Evolutionary conservation across 2,329 filamentous ascomycete species (phyloP).

Genomic region (Metarhizium brunneum): DNA sequence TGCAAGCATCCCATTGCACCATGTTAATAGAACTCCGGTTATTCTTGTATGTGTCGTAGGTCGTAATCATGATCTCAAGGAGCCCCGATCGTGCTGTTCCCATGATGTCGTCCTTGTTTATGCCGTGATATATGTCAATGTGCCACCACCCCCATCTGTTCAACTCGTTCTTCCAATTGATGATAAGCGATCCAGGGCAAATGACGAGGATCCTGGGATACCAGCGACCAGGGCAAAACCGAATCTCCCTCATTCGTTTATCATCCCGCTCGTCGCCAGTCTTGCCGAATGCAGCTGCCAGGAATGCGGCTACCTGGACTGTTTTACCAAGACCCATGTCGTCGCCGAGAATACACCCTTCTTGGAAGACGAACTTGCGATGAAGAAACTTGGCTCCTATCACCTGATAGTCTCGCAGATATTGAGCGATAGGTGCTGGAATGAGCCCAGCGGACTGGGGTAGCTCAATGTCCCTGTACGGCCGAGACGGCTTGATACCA

Average conservation of each 20-base stretch:
- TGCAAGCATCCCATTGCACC: conserved; percentile 84
- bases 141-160: conserved; percentile 95
- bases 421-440: conserved; percentile 82
- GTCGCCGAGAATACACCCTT: conserved; percentile 83
- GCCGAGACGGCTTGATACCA: conserved; percentile 53
- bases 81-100: conserved; percentile 65
- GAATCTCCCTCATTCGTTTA: conserved; percentile 81
- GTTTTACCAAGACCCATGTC: conserved; percentile 98
- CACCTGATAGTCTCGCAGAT: conserved; percentile 85
- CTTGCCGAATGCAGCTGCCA: conserved; percentile 89
- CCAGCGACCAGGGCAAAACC: conserved; percentile 55
- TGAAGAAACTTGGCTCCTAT: conserved; percentile 80
- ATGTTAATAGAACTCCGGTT: conserved; percentile 66
- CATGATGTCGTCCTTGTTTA: conserved; percentile 57
- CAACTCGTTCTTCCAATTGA: conserved; percentile 86
- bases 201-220: conserved; percentile 73
- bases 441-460: conserved; percentile 71
- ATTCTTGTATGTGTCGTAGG: conserved; percentile 83
- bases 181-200: conserved; percentile 79
- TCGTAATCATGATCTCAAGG: conserved; percentile 87
- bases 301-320: conserved; percentile 87
- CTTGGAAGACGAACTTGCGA: conserved; percentile 81
- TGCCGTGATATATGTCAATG: conserved; percentile 70
- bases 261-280: conserved; percentile 78
- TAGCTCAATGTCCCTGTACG: conserved; percentile 67